Evolutionary conservation across 495 filamentous ascomycete species (phyloP).

Genomic region (Penicillium robsamsonii): DNA sequence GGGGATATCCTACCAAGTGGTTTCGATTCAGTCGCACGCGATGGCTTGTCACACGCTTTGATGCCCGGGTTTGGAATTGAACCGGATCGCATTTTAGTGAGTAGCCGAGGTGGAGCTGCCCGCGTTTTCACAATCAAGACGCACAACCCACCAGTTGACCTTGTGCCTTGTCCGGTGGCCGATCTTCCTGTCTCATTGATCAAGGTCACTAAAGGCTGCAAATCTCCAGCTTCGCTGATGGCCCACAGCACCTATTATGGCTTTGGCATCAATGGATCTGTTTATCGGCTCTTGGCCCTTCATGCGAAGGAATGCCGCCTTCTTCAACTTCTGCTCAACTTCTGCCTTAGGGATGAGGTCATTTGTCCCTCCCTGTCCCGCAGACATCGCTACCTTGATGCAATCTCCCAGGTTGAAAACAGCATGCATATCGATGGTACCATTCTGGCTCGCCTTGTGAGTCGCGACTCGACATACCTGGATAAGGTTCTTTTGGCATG

Average conservation of each 20-base stretch:
- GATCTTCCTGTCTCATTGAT: slow-evolving; percentile 36
- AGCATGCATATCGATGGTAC: slow-evolving; percentile 69
- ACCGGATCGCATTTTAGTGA: slow-evolving; percentile 7
- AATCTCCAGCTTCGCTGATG: slow-evolving; percentile 14
- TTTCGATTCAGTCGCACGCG: slow-evolving; percentile 27
- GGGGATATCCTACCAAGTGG: slow-evolving; percentile 33
- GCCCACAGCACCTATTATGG: slow-evolving; percentile 47
- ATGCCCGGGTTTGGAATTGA: not conserved
- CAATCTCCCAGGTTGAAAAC: slow-evolving; percentile 31
- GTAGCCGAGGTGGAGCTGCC: slow-evolving; percentile 35
- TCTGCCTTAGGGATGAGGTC: slow-evolving; percentile 43
- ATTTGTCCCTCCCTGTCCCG: slow-evolving; percentile 40
- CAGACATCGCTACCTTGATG: slow-evolving; percentile 27
- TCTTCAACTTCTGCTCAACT: slow-evolving; percentile 60
- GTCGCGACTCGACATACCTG: slow-evolving; percentile 45
- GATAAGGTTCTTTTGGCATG: slow-evolving; percentile 31
- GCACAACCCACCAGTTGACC: slow-evolving; percentile 18
- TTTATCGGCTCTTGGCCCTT: slow-evolving; percentile 61
- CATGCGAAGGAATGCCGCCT: slow-evolving; percentile 55
- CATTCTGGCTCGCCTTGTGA: slow-evolving; percentile 55
- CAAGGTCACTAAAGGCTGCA: slow-evolving; percentile 25
- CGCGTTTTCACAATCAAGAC: slow-evolving; percentile 24
- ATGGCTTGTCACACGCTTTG: slow-evolving; percentile 38
- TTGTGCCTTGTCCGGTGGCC: slow-evolving; percentile 27
- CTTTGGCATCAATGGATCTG: slow-evolving; percentile 61